Evolutionary conservation across 1,284 basidiomycete genomes (phyloP).

Genomic region (Ceratobasidium sp.): DNA sequence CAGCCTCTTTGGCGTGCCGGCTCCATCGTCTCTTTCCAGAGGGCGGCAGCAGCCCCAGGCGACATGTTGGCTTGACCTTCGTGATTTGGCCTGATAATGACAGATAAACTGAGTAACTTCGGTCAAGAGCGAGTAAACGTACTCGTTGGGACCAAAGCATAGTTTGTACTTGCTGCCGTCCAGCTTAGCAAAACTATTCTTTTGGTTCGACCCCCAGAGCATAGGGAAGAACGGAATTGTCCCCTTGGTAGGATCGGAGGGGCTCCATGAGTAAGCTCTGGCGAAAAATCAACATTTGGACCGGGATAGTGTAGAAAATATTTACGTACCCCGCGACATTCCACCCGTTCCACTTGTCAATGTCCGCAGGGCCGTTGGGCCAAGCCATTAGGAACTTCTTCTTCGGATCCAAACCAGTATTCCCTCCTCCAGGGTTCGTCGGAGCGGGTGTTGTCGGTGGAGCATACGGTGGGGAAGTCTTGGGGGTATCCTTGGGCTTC

Average conservation of each 20-base stretch:
- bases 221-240: slow-evolving; percentile 70
- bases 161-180: slow-evolving; percentile 65
- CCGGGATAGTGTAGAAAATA: no score
- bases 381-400: slow-evolving; percentile 75
- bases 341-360: slow-evolving; percentile 5
- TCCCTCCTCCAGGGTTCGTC: slow-evolving; percentile 48
- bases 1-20: slow-evolving; percentile 72
- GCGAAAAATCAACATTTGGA: neutral
- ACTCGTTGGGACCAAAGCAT: slow-evolving; percentile 80
- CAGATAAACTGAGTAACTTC: neutral
- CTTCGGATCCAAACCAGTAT: slow-evolving; percentile 51
- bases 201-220: slow-evolving; percentile 73
- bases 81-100: slow-evolving; percentile 67
- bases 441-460: slow-evolving; percentile 47
- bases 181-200: slow-evolving; percentile 52
- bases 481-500: no score
- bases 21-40: slow-evolving; percentile 75
- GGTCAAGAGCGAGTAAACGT: slow-evolving; percentile 52
- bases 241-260: slow-evolving; percentile 57
- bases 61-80: slow-evolving; percentile 72
- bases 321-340: slow-evolving; percentile 29
- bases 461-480: slow-evolving; percentile 43
- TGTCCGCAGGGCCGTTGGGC: slow-evolving; percentile 65
- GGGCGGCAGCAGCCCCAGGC: slow-evolving; percentile 63
- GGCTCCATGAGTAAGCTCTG: slow-evolving; percentile 73